Conservation (phyloP, 2,329 filamentous ascomycete species). For the Xylogone sp. region DNA sequence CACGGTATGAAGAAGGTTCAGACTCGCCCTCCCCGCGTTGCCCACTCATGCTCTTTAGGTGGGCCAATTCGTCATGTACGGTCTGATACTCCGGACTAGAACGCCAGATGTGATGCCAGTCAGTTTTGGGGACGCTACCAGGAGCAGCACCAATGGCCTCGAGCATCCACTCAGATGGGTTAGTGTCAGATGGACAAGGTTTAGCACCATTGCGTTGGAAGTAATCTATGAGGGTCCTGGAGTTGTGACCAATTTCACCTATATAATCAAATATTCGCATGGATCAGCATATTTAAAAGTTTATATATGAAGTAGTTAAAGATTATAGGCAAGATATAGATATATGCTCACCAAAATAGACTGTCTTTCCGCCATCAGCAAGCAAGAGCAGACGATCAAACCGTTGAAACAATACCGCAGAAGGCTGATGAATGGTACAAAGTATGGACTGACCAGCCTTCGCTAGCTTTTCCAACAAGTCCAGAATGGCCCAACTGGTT, state of each 20-base stretch:
- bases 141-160: constrained; percentile 55
- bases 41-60: constrained; percentile 11
- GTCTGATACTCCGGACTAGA: constrained; percentile 26
- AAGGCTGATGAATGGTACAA: constrained; percentile 94
- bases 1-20: constrained; percentile 36
- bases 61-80: constrained; percentile 29
- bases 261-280: not conserved
- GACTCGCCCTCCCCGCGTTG: constrained; percentile 39
- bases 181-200: constrained; percentile 64
- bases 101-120: constrained; percentile 49
- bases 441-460: constrained; percentile 88
- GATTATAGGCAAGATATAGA: not conserved
- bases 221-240: constrained; percentile 45
- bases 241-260: constrained; percentile 55
- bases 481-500: constrained; percentile 88
- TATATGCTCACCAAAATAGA: constrained; percentile 64
- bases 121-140: constrained; percentile 53
- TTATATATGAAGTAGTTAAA: not conserved
- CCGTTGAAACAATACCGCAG: constrained; percentile 87
- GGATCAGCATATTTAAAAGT: not conserved
- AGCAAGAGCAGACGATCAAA: constrained; percentile 81
- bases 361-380: constrained; percentile 70
- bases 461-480: constrained; percentile 84
- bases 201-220: constrained; percentile 70
- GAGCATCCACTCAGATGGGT: constrained; percentile 63